A percentile compares a stretch with the other conserved stretches of the same genome.
These are phyloP conservation scores for Coemansia sp. DNA, from an alignment of 192 early-diverging fungal species.

Conservation along the genomic window DNA sequence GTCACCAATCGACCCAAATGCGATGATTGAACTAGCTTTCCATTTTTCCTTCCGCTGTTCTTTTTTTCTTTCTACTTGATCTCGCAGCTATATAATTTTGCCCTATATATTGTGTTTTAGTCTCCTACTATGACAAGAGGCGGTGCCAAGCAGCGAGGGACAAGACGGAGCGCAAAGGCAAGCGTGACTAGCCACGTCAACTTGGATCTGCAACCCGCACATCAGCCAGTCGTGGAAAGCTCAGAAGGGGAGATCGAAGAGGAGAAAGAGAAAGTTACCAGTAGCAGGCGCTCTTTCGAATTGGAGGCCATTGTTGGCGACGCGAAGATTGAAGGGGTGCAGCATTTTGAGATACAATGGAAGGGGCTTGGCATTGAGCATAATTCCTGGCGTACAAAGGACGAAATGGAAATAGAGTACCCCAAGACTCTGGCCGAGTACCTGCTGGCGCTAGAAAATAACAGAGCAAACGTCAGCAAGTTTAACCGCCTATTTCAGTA, in stretches of 20 bases:
- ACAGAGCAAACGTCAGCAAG: conserved; percentile 31
- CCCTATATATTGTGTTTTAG: neutral
- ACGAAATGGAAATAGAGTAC: neutral
- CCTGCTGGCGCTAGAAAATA: conserved; percentile 7
- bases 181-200: neutral
- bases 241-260: neutral
- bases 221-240: neutral
- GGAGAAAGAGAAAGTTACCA: neutral
- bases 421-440: conserved; percentile 12
- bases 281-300: neutral
- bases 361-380: neutral
- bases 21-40: no score
- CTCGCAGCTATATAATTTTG: neutral
- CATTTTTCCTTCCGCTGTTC: no score
- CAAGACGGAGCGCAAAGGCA: neutral
- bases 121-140: neutral
- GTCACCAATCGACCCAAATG: no score
- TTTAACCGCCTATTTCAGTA: conserved; percentile 28
- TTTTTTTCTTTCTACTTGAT: neutral
- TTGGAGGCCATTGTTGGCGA: neutral
- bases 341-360: neutral
- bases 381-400: neutral
- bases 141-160: neutral
- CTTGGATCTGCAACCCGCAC: neutral
- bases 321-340: neutral